These are phyloP conservation scores for Moesziomyces antarcticus DNA, from an alignment of 1,284 basidiomycete genomes.

Conservation along the genomic window DNA sequence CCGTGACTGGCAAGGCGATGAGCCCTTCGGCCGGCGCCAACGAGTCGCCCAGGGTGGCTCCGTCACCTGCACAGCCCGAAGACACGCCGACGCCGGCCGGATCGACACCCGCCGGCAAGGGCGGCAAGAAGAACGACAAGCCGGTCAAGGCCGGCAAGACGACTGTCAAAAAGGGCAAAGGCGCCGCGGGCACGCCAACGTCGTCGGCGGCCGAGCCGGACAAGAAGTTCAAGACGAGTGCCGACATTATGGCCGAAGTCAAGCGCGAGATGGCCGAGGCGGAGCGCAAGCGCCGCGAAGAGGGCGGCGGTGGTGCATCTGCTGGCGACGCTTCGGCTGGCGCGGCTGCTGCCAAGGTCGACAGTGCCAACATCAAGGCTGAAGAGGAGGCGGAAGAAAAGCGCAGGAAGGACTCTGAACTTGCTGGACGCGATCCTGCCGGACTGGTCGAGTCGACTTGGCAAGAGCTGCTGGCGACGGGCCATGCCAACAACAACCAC, in stretches of 20 bases:
- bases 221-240: constrained; percentile 57
- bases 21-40: constrained; percentile 33
- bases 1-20: constrained; percentile 18
- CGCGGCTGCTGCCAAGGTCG: constrained; percentile 33
- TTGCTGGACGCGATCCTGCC: constrained; percentile 46
- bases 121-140: constrained; percentile 47
- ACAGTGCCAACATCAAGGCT: constrained; percentile 35
- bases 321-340: constrained; percentile 14
- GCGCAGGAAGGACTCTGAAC: constrained; percentile 41
- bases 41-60: constrained; percentile 51
- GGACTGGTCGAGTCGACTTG: constrained; percentile 51
- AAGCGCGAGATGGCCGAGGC: constrained; percentile 61
- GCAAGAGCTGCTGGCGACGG: constrained; percentile 48
- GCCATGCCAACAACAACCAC: constrained; percentile 25
- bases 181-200: constrained; percentile 39
- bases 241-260: constrained; percentile 64
- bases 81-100: constrained; percentile 49
- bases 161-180: constrained; percentile 50
- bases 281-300: constrained; percentile 49
- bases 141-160: constrained; percentile 24
- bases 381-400: constrained; percentile 47
- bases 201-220: constrained; percentile 45
- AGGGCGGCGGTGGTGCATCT: constrained; percentile 17
- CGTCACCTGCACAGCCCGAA: constrained; percentile 46
- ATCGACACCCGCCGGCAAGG: constrained; percentile 46